phyloP scores from a whole-genome alignment of 768 basidiomycete species.

The Tricholoma bakamatsutake region DNA sequence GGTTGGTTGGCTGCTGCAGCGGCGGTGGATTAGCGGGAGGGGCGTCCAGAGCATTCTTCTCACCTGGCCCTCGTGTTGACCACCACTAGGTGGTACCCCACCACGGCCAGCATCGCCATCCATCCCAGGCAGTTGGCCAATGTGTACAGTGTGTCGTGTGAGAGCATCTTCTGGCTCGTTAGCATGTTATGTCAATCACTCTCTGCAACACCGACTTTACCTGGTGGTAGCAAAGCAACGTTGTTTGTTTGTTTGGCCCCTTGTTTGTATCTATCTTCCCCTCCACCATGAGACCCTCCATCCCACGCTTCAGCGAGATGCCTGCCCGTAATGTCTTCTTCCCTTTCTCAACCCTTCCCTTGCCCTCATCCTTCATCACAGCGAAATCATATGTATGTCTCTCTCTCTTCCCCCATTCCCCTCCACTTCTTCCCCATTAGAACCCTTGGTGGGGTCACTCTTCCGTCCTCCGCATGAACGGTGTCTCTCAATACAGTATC shows the following conservation, averaged over 20 bases:
- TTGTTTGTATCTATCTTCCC: constrained; percentile 7
- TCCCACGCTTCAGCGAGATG: constrained; percentile 65
- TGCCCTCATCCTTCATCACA: constrained; percentile 23
- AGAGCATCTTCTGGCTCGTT: constrained; percentile 61
- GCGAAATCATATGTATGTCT: constrained; percentile 78
- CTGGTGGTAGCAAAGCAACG: constrained; percentile 10
- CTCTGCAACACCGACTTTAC: too few relatives aligned
- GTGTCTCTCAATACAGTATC: constrained; percentile 77
- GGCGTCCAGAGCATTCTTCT: too few relatives aligned
- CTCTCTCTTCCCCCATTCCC: too few relatives aligned
- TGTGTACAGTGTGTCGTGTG: constrained; percentile 71
- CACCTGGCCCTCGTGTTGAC: too few relatives aligned
- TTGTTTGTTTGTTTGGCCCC: constrained; percentile 16
- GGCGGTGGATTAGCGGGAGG: too few relatives aligned
- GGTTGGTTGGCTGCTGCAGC: too few relatives aligned
- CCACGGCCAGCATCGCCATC: constrained; percentile 81
- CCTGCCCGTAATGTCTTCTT: constrained; percentile 63
- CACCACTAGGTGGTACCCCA: constrained; percentile 93
- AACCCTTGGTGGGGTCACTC: constrained; percentile 89
- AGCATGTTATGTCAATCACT: too few relatives aligned
- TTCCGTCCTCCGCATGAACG: constrained; percentile 59
- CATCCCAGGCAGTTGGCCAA: constrained; percentile 81
- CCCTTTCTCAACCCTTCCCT: too few relatives aligned
- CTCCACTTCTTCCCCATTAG: too few relatives aligned
- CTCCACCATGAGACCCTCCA: constrained; percentile 56